Base-by-base conservation (phyloP, 495 filamentous ascomycete species). In the Aspergillus haitiensis region DNA sequence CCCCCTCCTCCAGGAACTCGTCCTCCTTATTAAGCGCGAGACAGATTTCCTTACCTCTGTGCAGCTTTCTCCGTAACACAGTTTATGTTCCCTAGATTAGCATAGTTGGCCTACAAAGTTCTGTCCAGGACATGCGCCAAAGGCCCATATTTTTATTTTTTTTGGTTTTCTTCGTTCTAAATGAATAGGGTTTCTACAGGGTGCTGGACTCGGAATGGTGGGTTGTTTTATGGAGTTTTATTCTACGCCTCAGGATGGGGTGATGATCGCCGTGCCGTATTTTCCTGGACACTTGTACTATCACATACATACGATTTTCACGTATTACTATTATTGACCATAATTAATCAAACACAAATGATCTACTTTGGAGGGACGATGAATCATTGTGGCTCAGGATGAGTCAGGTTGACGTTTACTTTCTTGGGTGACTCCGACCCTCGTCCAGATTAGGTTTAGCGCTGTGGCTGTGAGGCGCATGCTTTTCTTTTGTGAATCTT, bases 381-480 rank as follows among this genome's bases (percentile, higher is more conserved):
- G 52, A 56, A 55, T 64, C 61, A 64, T 37, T 13, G 27, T 63
- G 56, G 62, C 52, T 63, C 52, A 63, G 31, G 56, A 66, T 63
- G 60, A 61, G 31, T 64, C 60, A 63, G 27, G 52, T 59, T 60
- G 62, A 59, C 39, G 56, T 53, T 56, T 51, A 46, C 10, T 21
- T 50, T 49, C 53, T 57, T 56, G 32, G 7, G 48, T 64, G 61
- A 64, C 62, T 68, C 59, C 55, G 55, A 47, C n/a, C n/a, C 44
- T 47, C n/a, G 0, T 50, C 67, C 60, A 36, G 35, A 67, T 68
- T 57, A 51, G 58, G 64, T 21, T 52, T 69, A 69, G 64, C 45
- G 52, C 55, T 36, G 54, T 54, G 49, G 60, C 50, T 47, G 58
- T 57, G 49, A 16, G 53, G 33, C 36, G 31, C 42, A 54, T 54